Conservation (phyloP, 495 filamentous ascomycete genomes). For the Aspergillus bridgeri region DNA sequence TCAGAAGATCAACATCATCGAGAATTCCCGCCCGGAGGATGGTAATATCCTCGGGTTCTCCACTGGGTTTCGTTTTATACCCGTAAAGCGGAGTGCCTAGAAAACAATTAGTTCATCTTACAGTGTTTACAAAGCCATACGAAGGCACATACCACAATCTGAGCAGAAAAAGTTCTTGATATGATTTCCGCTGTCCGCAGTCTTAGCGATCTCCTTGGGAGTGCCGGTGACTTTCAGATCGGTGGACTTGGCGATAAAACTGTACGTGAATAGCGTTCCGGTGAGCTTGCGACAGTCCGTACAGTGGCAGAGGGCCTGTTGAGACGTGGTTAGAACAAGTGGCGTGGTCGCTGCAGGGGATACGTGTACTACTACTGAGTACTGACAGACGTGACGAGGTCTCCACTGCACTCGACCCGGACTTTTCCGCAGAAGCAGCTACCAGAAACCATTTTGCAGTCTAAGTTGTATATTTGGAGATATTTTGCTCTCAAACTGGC, state of each 20-base stretch:
- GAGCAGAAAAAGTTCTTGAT: slow-evolving; percentile 37
- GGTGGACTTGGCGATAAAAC: slow-evolving; percentile 22
- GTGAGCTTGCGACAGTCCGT: slow-evolving; percentile 39
- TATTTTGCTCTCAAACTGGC: neutral
- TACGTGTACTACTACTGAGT: no score
- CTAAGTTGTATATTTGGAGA: neutral
- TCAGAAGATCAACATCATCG: slow-evolving; percentile 24
- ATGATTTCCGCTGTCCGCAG: slow-evolving; percentile 33
- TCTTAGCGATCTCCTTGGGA: slow-evolving; percentile 31
- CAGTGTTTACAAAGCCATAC: no score
- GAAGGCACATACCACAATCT: slow-evolving; percentile 33
- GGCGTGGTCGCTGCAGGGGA: neutral
- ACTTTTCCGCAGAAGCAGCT: slow-evolving; percentile 32
- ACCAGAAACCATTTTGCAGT: slow-evolving; percentile 22
- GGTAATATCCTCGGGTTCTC: slow-evolving; percentile 15
- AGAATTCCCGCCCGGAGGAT: slow-evolving; percentile 38
- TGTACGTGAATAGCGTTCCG: slow-evolving; percentile 21
- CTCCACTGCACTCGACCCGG: slow-evolving; percentile 24
- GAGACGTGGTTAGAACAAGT: slow-evolving; percentile 7
- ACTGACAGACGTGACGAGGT: slow-evolving; percentile 26
- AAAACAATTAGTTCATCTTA: slow-evolving; percentile 10
- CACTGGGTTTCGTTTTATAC: slow-evolving; percentile 14
- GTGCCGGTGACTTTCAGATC: slow-evolving; percentile 28
- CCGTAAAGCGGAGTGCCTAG: slow-evolving; percentile 39
- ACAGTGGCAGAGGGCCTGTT: slow-evolving; percentile 38